Percentiles rank a stretch among this genome's conserved stretches.
These are phyloP conservation scores for Euphorbia peplus DNA, from an alignment of 345 rosid genomes.

Conservation along the genomic window DNA sequence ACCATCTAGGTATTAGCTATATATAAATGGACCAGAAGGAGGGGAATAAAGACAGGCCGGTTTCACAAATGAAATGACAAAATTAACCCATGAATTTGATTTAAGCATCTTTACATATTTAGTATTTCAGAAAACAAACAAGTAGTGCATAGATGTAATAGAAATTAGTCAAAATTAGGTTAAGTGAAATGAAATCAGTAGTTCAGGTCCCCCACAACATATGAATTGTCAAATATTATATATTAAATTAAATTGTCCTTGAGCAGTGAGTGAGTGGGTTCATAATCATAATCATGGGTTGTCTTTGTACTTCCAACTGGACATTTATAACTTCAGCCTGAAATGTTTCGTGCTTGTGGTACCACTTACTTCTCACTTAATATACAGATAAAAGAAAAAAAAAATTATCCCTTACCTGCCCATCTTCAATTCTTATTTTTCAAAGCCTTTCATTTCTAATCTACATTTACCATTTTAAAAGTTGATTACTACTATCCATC, in stretches of 20 bases:
- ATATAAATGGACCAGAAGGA: background rate
- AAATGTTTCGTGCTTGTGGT: constrained; percentile 14
- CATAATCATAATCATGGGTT: no score
- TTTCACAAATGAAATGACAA: background rate
- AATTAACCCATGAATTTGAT: background rate
- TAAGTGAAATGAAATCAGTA: no score
- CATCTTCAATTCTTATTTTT: background rate
- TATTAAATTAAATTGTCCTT: constrained; percentile 2
- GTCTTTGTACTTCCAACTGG: constrained; percentile 34
- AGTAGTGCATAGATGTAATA: background rate
- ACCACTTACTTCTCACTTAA: constrained; percentile 15
- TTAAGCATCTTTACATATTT: no score
- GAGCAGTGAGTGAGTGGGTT: constrained; percentile 4
- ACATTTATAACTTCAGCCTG: constrained; percentile 13
- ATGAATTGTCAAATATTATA: constrained; percentile 17
- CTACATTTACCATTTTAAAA: no score
- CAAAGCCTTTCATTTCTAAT: background rate
- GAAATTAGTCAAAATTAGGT: background rate
- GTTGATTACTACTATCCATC: background rate
- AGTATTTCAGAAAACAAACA: background rate
- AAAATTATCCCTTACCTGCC: background rate
- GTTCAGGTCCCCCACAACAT: constrained; percentile 21
- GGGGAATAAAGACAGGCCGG: background rate
- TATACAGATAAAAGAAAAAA: no score
- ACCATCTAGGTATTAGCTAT: background rate